A percentile compares a stretch with the other conserved stretches of the same genome.
Evolutionary conservation across 345 rosid species (phyloP).

Genomic region (Citrus sp.): DNA sequence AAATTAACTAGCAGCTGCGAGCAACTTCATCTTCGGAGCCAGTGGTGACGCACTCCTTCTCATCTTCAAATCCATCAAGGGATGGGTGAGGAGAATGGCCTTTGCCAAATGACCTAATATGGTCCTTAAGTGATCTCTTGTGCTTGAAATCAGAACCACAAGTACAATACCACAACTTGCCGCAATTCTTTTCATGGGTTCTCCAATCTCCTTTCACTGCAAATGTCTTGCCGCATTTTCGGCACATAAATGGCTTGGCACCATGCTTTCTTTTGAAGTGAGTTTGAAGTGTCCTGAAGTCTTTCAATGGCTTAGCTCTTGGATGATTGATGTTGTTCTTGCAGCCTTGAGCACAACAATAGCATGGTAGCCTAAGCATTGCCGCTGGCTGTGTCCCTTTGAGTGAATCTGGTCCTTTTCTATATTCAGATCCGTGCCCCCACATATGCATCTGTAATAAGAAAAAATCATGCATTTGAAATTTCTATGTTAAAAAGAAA

Average conservation of each 20-base stretch:
- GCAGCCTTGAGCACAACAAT: constrained; percentile 74
- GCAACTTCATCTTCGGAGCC: constrained; percentile 52
- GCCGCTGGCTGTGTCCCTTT: constrained; percentile 81
- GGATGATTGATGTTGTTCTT: constrained; percentile 89
- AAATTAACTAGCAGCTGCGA: constrained; percentile 4
- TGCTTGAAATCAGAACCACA: constrained; percentile 99
- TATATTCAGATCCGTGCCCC: constrained; percentile 83
- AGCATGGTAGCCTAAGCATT: constrained; percentile 75
- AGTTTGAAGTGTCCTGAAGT: constrained; percentile 75
- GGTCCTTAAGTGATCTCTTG: constrained; percentile 96
- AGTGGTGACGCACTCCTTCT: constrained; percentile 56
- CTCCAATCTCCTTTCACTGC: constrained; percentile 99
- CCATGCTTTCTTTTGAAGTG: constrained; percentile 85
- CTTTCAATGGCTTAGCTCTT: constrained; percentile 70
- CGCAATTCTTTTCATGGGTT: constrained; percentile 97
- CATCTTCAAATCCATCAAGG: constrained; percentile 58
- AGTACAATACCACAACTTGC: constrained; percentile 93
- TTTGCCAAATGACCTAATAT: constrained; percentile 83
- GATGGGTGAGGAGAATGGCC: constrained; percentile 91
- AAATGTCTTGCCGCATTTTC: constrained; percentile 82
- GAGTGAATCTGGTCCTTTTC: constrained; percentile 71
- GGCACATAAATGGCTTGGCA: constrained; percentile 62
- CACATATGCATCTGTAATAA: constrained; percentile 75
- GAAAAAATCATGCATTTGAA: background rate
- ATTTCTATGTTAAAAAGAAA: too few relatives aligned